Evolutionary conservation across 2,329 filamentous ascomycete genomes (phyloP).

Genomic region (Pleurostoma richardsiae): DNA sequence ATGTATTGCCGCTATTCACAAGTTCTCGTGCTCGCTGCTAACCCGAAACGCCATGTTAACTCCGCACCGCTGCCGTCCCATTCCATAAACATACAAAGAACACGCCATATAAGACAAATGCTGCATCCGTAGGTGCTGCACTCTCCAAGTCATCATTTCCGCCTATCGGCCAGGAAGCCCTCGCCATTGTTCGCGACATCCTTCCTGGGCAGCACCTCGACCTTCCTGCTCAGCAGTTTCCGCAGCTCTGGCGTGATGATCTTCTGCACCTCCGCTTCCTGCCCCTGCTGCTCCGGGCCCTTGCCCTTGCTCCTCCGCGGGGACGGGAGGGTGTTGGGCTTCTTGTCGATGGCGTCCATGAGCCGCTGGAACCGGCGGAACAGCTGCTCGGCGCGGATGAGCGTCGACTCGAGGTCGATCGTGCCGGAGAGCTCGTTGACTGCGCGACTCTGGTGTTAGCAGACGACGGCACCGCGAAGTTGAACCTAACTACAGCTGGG

Average conservation of each 20-base stretch:
- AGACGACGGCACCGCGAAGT: not conserved
- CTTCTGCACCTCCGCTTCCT: constrained; percentile 27
- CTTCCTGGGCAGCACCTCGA: constrained; percentile 34
- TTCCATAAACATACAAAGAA: too few relatives aligned
- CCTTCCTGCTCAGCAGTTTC: constrained; percentile 43
- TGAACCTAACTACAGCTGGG: too few relatives aligned
- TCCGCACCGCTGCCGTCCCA: too few relatives aligned
- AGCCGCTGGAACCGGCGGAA: constrained; percentile 85
- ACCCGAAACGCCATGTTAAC: too few relatives aligned
- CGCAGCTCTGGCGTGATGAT: constrained; percentile 54
- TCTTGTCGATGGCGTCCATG: constrained; percentile 89
- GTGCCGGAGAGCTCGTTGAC: constrained; percentile 93
- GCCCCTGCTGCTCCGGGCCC: constrained; percentile 7
- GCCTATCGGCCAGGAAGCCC: constrained; percentile 10
- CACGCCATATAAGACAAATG: too few relatives aligned
- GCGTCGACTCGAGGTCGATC: constrained; percentile 82
- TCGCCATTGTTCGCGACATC: constrained; percentile 18
- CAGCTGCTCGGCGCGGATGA: constrained; percentile 82
- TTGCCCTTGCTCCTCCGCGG: constrained; percentile 5
- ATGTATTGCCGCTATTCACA: too few relatives aligned
- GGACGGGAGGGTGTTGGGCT: constrained; percentile 68
- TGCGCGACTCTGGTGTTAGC: constrained; percentile 23
- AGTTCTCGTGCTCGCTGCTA: too few relatives aligned
- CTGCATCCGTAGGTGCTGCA: too few relatives aligned
- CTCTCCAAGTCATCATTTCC: constrained; percentile 3